Base-by-base conservation (phyloP, 2,329 filamentous ascomycete species). In the Neofusicoccum cordaticola region DNA sequence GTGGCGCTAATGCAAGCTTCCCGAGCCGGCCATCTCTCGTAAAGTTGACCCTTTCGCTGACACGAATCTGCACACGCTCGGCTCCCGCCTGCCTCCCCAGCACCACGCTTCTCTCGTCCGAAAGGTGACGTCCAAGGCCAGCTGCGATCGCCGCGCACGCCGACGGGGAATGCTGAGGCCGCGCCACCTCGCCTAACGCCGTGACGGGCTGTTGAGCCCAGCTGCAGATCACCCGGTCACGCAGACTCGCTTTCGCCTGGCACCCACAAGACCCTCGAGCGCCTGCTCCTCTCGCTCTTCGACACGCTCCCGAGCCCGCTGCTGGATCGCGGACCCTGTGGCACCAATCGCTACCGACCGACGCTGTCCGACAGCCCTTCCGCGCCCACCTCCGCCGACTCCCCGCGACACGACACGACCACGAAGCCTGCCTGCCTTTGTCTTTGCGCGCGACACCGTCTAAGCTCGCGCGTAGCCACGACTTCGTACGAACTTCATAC, bases 171-270 rank as follows among this genome's bases (percentile, higher is more conserved):
- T 65, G 63, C 37, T 61, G 39, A 31, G 17, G 15, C 31, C 35
- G 37, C 63, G 53, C 47, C 45, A 45, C 56, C 53, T 65, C 63
- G 63, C 63, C 45, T 65, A 61, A 65, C 53, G 47, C 63, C 63
- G 53, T 65, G 47, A 65, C 50, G 63, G 63, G 56, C 63, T 57
- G 37, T 45, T 50, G 53, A 61, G 63, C 53, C 63, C 63, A 60
- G 56, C 48, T 45, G 61, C 48, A 63, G 61, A 63, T 63, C 61
- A 39, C 61, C 61, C 61, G 61, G 61, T 42, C 39, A 50, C 47
- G 47, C 58, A 62, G 44, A 51, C 58, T 47, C 56, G 31, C 56
- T 60, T 60, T 60, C 56, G 42, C 56, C 56, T 45, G 13, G 42
- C 31, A 35, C 27, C n/a, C 41, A 9, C 12, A 5, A 19, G 15